Conservation (phyloP, 2,329 filamentous ascomycete species). For the Hymenoscyphus scutula region DNA sequence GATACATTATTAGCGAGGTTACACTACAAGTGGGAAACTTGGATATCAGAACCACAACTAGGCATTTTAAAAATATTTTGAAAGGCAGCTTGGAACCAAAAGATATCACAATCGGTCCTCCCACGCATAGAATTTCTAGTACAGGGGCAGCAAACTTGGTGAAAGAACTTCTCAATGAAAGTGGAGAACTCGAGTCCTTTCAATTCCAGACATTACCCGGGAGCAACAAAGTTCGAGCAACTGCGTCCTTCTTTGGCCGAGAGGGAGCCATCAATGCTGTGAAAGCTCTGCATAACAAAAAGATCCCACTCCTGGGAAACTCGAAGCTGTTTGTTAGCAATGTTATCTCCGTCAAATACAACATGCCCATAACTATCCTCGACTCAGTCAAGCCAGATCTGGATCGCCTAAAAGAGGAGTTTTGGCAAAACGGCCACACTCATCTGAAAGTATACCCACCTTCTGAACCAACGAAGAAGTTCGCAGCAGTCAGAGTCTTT, state of each 20-base stretch:
- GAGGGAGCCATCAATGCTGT: constrained; percentile 39
- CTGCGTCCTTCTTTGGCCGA: constrained; percentile 41
- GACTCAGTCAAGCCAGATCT: constrained; percentile 35
- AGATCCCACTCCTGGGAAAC: constrained; percentile 34
- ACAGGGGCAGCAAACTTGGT: constrained; percentile 7
- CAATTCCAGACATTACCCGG: neutral
- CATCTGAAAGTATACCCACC: constrained; percentile 31
- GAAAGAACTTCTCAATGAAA: constrained; percentile 2
- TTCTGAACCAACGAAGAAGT: constrained; percentile 27
- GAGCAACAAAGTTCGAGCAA: constrained; percentile 36
- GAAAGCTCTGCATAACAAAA: constrained; percentile 33
- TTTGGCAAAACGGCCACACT: constrained; percentile 37
- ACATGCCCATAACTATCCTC: constrained; percentile 39
- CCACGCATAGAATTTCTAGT: constrained; percentile 9
- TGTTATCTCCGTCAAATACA: constrained; percentile 41
- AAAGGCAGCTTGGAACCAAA: neutral
- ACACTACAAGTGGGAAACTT: constrained; percentile 8
- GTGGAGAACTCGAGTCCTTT: constrained; percentile 16
- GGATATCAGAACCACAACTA: neutral
- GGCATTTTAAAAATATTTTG: neutral
- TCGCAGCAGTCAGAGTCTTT: constrained; percentile 41
- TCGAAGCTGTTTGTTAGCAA: constrained; percentile 40
- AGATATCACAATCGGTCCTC: constrained; percentile 6
- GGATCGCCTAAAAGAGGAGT: constrained; percentile 20
- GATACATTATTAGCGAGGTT: neutral